A percentile compares a stretch with the other conserved stretches of the same genome.
These are phyloP conservation scores for Trichoderma gamsii DNA, from an alignment of 495 filamentous ascomycete species.

Conservation along the genomic window DNA sequence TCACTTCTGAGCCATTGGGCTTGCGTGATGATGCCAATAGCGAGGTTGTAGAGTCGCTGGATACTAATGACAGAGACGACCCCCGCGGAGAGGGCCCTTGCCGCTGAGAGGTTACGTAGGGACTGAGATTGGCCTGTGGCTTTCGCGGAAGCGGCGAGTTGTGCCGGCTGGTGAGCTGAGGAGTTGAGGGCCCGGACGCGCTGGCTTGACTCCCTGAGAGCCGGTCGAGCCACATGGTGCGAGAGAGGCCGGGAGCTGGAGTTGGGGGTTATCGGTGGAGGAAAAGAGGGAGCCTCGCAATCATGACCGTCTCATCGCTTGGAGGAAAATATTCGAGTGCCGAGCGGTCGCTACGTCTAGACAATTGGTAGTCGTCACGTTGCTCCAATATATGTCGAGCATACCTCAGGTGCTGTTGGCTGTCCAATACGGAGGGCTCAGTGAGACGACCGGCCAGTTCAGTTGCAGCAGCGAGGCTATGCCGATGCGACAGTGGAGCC, in stretches of 20 bases:
- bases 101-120: conserved; percentile 47
- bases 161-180: conserved; percentile 53
- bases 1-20: conserved; percentile 61
- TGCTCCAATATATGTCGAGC: neutral
- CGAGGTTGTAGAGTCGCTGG: conserved; percentile 68
- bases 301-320: conserved; percentile 8
- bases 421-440: neutral
- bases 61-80: conserved; percentile 57
- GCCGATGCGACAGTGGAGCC: neutral
- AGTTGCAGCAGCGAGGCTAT: neutral
- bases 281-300: neutral
- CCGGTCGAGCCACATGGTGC: conserved; percentile 81
- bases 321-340: neutral
- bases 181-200: conserved; percentile 37
- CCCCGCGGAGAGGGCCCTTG: conserved; percentile 57
- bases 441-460: too few species aligned
- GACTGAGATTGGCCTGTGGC: conserved; percentile 52
- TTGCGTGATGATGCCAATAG: conserved; percentile 55
- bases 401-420: neutral
- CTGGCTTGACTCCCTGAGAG: conserved; percentile 55
- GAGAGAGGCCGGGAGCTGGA: neutral
- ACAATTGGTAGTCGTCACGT: neutral
- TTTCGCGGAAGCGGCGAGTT: conserved; percentile 65
- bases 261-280: neutral
- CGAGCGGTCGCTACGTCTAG: neutral